Evolutionary conservation across 1,284 basidiomycete species (phyloP), one percentile per base, ranked within the genome.

Genomic region (Heliocybe sulcata): DNA sequence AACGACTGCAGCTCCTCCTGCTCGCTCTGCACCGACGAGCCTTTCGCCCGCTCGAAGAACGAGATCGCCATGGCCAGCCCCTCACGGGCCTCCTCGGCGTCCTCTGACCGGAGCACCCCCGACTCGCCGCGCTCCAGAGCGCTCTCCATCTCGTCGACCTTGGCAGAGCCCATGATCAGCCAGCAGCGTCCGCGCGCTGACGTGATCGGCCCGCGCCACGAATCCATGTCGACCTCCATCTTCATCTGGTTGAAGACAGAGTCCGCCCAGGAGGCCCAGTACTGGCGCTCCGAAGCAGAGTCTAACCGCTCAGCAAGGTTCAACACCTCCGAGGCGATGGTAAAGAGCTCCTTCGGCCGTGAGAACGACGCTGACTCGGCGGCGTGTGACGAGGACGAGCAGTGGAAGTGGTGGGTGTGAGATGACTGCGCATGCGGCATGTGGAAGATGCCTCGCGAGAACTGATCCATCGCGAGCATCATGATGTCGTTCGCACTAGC

Each of bases 381-480:
- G 51, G 55, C 12, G 56, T 58, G 22, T 33, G 55, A 22, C 6
- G 27, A 29, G 45, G 55, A 19, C 11, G 55, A 50, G 26, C 55
- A 54, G 45, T 56, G 45, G 45, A 51, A 54, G 51, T 58, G 52
- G 59, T 66, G 62, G 26, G 61, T 52, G 22, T 60, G 56, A 25
- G 62, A 56, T 55, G 72, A 71, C 42, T 72, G 68, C 2, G 74
- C 73, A 60, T 82, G 82, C 2, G 83, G 83, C 83, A 85, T 85
- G 64, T 83, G 79, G 63, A 87, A 80, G 57, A 85, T 83, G 2
- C 82, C 83, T 25, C 83, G 71, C 9, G 77, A 77, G 63, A 85
- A 83, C 59, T 85, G 83, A 64, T 85, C 83, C 71, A 82, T 79
- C 10, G 83, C 83, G 35, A 82, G 71, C 12, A 76, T 66, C 64